A percentile compares a stretch with the other conserved stretches of the same genome.
Conservation (phyloP, 2,329 filamentous ascomycete genomes). For the Clonostachys byssicola region DNA sequence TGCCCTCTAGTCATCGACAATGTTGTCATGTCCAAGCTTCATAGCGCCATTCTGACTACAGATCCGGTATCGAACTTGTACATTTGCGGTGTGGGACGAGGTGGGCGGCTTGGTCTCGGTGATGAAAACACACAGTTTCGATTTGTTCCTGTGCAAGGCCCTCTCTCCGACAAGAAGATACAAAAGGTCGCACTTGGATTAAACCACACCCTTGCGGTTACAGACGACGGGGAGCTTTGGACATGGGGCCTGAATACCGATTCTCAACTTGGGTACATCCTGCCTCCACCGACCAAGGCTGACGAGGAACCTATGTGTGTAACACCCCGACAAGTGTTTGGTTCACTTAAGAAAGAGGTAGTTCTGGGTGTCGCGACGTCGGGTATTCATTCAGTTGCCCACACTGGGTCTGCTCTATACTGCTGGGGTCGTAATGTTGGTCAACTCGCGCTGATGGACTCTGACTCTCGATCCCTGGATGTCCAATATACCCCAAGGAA, state of each 20-base stretch:
- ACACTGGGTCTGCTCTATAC: slow-evolving; percentile 76
- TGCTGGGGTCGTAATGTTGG: slow-evolving; percentile 96
- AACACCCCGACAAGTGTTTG: slow-evolving; percentile 84
- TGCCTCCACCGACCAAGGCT: slow-evolving; percentile 61
- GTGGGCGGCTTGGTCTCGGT: slow-evolving; percentile 83
- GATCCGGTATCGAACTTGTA: slow-evolving; percentile 90
- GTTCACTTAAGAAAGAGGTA: slow-evolving; percentile 79
- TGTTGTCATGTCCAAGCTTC: slow-evolving; percentile 83
- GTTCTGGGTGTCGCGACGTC: slow-evolving; percentile 85
- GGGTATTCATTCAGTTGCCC: slow-evolving; percentile 84
- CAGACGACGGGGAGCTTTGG: slow-evolving; percentile 83
- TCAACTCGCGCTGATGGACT: slow-evolving; percentile 90
- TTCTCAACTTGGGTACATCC: slow-evolving; percentile 80
- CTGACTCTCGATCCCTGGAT: slow-evolving; percentile 86
- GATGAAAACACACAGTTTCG: slow-evolving; percentile 87
- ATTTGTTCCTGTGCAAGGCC: slow-evolving; percentile 77
- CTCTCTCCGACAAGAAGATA: slow-evolving; percentile 71
- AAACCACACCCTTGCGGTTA: slow-evolving; percentile 84
- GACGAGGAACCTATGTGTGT: slow-evolving; percentile 83
- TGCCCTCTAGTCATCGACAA: slow-evolving; percentile 74
- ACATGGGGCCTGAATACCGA: slow-evolving; percentile 89
- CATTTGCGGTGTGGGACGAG: slow-evolving; percentile 86
- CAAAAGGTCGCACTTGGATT: slow-evolving; percentile 79
- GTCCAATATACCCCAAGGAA: slow-evolving; percentile 78
- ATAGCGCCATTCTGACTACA: slow-evolving; percentile 81